Base-by-base conservation (phyloP, 768 basidiomycete genomes). In the Neoboletus subvelutipes region DNA sequence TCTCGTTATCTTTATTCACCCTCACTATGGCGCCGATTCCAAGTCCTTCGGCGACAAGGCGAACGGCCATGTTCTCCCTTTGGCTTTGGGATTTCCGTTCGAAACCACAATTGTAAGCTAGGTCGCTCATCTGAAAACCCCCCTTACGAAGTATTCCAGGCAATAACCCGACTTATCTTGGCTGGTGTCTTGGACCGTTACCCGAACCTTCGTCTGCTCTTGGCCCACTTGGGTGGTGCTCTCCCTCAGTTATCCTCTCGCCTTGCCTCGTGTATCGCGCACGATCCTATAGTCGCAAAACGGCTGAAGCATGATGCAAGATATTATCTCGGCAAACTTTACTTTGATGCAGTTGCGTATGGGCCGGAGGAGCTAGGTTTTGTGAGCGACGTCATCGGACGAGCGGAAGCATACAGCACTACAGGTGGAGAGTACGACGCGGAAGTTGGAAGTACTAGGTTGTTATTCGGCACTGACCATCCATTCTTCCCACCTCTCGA, bases 401-500 rank as follows among this genome's bases (percentile, higher is more conserved):
- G 92, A 11, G 79, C 90, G 1, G 74, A 65, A 9, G 70, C 73
- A 45, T 87, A 83, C 71, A 71, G 72, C 9, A n/a, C 28, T 55
- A 58, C 71, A 15, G 73, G 73, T 9, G 64, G 72, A 48, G 67
- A 73, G 55, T 60, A 58, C 34, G 51, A 71, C n/a, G 62, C 65
- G 9, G 62, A 72, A 57, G 40, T 72, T 49, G 87, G 87, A 34
- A 86, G 82, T 58, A 74, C 75, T 56, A 76, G 80, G 64, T 81
- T 91, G 77, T 66, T 93, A 37, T 94, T 92, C 64, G 92, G 92
- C 22, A 93, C 92, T 31, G 92, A 94, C 67, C 89, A 94, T 69
- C 92, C 91, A 0, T 94, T 94, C 78, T 94, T 94, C 75, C 93
- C 92, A 17, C 93, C 92, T 2, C 78, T 94, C 39, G 73, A 76